Percentiles rank a stretch among this genome's conserved stretches.
phyloP scores from a whole-genome alignment of 2,329 filamentous ascomycete genomes.

The Coniella lustricola region DNA sequence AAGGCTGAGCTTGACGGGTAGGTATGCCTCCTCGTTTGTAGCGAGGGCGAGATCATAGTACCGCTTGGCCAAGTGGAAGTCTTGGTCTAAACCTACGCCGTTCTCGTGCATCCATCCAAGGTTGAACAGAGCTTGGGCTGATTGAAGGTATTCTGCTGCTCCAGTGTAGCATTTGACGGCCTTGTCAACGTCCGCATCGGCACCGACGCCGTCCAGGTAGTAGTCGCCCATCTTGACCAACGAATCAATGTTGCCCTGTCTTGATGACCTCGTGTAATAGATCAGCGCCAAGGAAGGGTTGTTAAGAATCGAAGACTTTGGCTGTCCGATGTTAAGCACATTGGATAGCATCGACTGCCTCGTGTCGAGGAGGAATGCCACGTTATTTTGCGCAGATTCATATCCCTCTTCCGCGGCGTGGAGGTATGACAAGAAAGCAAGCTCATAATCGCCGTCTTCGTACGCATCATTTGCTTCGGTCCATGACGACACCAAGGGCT shows the following conservation, averaged over 20 bases:
- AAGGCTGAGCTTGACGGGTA: slow-evolving; percentile 83
- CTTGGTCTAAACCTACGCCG: slow-evolving; percentile 83
- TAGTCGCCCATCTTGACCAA: slow-evolving; percentile 99
- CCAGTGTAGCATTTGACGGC: slow-evolving; percentile 89
- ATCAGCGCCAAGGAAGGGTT: slow-evolving; percentile 65
- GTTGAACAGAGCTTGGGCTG: slow-evolving; percentile 93
- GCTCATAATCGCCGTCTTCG: slow-evolving; percentile 68
- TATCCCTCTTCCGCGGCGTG: slow-evolving; percentile 91
- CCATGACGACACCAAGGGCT: slow-evolving; percentile 70
- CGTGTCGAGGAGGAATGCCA: slow-evolving; percentile 78
- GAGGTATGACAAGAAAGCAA: slow-evolving; percentile 73
- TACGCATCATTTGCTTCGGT: slow-evolving; percentile 77
- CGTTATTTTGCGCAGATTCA: slow-evolving; percentile 82
- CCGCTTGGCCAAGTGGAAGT: slow-evolving; percentile 93
- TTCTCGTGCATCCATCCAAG: slow-evolving; percentile 99
- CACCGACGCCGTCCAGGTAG: slow-evolving; percentile 77
- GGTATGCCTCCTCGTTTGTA: slow-evolving; percentile 87
- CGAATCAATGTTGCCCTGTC: slow-evolving; percentile 87
- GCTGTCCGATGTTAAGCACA: slow-evolving; percentile 39
- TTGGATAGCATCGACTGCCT: slow-evolving; percentile 53
- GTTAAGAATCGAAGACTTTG: slow-evolving; percentile 35
- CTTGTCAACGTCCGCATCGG: slow-evolving; percentile 66
- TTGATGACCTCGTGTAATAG: slow-evolving; percentile 91
- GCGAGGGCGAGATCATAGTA: slow-evolving; percentile 91
- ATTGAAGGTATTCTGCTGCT: slow-evolving; percentile 84